Conservation (phyloP, 495 filamentous ascomycete species). For the Immersiella caudata region DNA sequence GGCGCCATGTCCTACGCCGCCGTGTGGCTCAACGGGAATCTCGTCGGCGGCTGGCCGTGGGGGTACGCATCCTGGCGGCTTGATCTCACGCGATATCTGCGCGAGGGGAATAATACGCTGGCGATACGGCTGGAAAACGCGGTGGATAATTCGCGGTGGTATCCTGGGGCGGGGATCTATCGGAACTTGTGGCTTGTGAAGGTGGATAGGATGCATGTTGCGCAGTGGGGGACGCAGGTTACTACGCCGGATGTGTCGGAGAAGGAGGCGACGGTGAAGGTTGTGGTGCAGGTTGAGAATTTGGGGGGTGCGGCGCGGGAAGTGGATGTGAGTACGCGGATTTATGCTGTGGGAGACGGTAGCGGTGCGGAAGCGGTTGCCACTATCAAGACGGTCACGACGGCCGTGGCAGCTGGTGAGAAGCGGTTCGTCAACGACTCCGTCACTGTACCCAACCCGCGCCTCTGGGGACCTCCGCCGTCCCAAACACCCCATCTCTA, state of each 20-base stretch:
- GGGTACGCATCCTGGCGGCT: constrained; percentile 54
- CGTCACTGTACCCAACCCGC: constrained; percentile 40
- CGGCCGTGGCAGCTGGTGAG: constrained; percentile 33
- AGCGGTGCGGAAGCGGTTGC: constrained; percentile 30
- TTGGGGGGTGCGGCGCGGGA: constrained; percentile 27
- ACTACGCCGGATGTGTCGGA: constrained; percentile 44
- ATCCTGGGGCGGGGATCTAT: constrained; percentile 55
- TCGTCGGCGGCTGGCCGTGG: constrained; percentile 56
- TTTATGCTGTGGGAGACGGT: constrained; percentile 30
- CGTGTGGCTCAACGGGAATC: constrained; percentile 52
- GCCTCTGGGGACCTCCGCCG: constrained; percentile 52
- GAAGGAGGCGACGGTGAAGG: constrained; percentile 41
- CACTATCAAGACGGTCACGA: constrained; percentile 26
- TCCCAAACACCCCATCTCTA: constrained; percentile 50
- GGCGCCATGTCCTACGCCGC: constrained; percentile 53
- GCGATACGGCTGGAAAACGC: constrained; percentile 55
- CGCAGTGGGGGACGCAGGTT: constrained; percentile 49
- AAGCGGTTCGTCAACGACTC: constrained; percentile 41
- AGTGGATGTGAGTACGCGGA: constrained; percentile 34
- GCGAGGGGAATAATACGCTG: constrained; percentile 43
- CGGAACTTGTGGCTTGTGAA: constrained; percentile 55
- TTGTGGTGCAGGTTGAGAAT: constrained; percentile 48
- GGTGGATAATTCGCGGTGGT: constrained; percentile 49
- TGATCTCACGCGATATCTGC: constrained; percentile 50
- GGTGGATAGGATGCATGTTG: constrained; percentile 45